These are phyloP conservation scores for Lasiodiplodia sp. DNA, from an alignment of 2,329 filamentous ascomycete species.

Conservation along the genomic window DNA sequence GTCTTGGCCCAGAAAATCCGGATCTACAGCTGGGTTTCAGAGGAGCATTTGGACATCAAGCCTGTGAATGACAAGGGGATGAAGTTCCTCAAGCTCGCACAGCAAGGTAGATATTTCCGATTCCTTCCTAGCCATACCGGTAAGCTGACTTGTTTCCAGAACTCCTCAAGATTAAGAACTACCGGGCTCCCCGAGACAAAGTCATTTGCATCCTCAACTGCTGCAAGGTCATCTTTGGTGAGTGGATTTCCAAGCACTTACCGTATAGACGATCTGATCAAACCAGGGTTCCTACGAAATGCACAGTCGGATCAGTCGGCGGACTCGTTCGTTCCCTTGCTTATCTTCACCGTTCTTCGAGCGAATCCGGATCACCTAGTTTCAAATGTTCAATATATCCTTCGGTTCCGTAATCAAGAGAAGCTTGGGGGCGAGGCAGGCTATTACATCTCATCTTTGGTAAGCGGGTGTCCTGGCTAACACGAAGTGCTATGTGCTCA, in stretches of 20 bases:
- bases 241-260: slow-evolving; percentile 35
- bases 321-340: slow-evolving; percentile 91
- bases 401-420: slow-evolving; percentile 96
- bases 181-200: slow-evolving; percentile 96
- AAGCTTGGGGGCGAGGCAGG: slow-evolving; percentile 97
- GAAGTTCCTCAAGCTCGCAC: slow-evolving; percentile 86
- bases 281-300: slow-evolving; percentile 81
- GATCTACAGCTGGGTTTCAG: slow-evolving; percentile 93
- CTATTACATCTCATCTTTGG: slow-evolving; percentile 94
- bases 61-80: slow-evolving; percentile 83
- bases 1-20: slow-evolving; percentile 95
- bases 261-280: not conserved
- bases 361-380: slow-evolving; percentile 95
- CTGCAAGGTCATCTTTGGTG: slow-evolving; percentile 98
- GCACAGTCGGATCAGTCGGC: slow-evolving; percentile 93
- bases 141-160: slow-evolving; percentile 61
- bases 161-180: slow-evolving; percentile 93
- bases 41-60: slow-evolving; percentile 92
- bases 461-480: slow-evolving; percentile 50
- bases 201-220: slow-evolving; percentile 98
- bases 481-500: not conserved
- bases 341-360: slow-evolving; percentile 95
- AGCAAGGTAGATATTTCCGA: slow-evolving; percentile 68
- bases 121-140: not conserved
- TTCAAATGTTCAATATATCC: slow-evolving; percentile 97